Base-by-base conservation (phyloP, 306 rosid genomes). In the Pachyrhizus erosus region DNA sequence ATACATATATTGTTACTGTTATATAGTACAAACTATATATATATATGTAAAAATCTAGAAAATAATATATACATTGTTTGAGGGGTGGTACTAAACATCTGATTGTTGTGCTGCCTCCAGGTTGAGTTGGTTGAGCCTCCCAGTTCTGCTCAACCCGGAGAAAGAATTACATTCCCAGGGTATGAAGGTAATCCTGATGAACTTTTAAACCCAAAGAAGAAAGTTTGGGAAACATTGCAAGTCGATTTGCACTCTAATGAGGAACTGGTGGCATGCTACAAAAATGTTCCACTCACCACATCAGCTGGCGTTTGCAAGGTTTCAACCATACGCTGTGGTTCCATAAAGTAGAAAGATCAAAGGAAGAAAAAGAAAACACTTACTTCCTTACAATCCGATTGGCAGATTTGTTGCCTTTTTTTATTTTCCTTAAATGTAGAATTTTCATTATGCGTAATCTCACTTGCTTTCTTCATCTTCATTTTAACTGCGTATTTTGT, bases 91-190 rank as follows among this genome's bases (percentile, higher is more conserved):
- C 33, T 80, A 48, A 69, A 33, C 76, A 43, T 55, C 74, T 60
- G 14, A 52, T 48, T 52, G 33, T 14, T 76, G 34, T 72, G 72
- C 65, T 15, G 49, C 62, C 55, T 34, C 49, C 76, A 96, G 99
- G 93, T 93, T 76, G 98, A 96, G 73, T 84, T 96, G 83, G 97
- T 96, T 49, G 96, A 93, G 54, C 97, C 99, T 1, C 99, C 98
- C 2, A 64, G 85, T 77, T 86, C 89, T 55, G 97, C 99, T 60
- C 10, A 4, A 0, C 88, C 91, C 17, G 98, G 99, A 73, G 97
- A 96, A 86, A 89, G 96, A 84, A 73, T 93, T 14, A 85, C 83
- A 17, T 92, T 92, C 83, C 87, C 90, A 0, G 99, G 98, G 33
- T 70, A 68, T 11, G 89, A 85, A 82, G 98, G 99, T n/a, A 81